Conservation (phyloP, 2,329 filamentous ascomycete genomes). For the Aureobasidium sp. region DNA sequence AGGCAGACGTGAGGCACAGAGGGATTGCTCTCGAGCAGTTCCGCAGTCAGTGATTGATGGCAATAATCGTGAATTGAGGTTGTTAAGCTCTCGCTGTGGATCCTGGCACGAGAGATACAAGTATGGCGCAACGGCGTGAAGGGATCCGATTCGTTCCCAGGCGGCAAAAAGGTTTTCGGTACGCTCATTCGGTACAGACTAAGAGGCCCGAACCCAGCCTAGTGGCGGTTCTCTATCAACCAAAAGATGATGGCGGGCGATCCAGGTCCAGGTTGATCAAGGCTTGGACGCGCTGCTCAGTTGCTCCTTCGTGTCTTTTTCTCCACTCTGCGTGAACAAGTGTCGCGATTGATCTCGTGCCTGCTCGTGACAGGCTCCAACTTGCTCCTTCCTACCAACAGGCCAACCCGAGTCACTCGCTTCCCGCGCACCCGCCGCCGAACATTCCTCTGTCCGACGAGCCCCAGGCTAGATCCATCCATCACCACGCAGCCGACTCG, state of each 20-base stretch:
- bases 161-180: conserved; percentile 15
- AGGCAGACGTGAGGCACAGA: neutral
- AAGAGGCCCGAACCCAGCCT: conserved; percentile 15
- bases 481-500: neutral
- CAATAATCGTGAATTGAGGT: neutral
- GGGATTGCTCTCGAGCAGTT: neutral
- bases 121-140: conserved; percentile 13
- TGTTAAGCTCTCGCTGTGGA: neutral
- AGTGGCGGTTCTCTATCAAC: conserved; percentile 16
- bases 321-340: conserved; percentile 11
- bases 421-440: neutral
- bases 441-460: conserved; percentile 1
- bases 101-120: neutral
- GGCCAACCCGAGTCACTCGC: conserved; percentile 3
- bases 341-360: conserved; percentile 1
- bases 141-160: conserved; percentile 15
- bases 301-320: conserved; percentile 9
- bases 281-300: conserved; percentile 9
- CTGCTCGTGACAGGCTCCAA: neutral
- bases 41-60: neutral
- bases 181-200: conserved; percentile 14
- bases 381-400: neutral
- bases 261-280: conserved; percentile 14
- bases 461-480: neutral
- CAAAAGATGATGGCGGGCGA: conserved; percentile 12